Evolutionary conservation across 164 flowering plant species (phyloP).

Genomic region (Amborella trichopoda): DNA sequence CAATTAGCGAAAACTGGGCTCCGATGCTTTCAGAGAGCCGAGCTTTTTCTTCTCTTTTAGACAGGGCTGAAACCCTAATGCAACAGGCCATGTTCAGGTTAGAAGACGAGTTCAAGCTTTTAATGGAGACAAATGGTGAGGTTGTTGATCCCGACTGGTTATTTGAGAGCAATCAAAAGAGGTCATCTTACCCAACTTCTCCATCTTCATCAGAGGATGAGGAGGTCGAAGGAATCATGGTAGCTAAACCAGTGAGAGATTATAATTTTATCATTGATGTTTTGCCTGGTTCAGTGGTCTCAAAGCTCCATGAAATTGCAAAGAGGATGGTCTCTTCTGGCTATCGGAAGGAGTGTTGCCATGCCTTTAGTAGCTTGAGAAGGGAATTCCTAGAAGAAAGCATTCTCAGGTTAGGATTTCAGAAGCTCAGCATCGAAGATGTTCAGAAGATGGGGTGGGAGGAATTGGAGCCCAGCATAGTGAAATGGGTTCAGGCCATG

Average conservation of each 20-base stretch:
- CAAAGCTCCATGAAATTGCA: conserved; percentile 75
- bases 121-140: conserved; percentile 45
- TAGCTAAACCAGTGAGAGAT: conserved; percentile 59
- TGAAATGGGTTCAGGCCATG: conserved; percentile 56
- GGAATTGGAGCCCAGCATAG: conserved; percentile 73
- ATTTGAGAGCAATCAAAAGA: too few relatives aligned
- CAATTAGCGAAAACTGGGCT: conserved; percentile 39
- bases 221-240: conserved; percentile 31
- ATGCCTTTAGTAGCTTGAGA: conserved; percentile 63
- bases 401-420: conserved; percentile 60
- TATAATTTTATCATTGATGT: conserved; percentile 76
- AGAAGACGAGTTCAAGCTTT: conserved; percentile 60
- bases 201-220: too few relatives aligned
- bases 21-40: conserved; percentile 37
- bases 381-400: conserved; percentile 86
- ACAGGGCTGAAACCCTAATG: conserved; percentile 70
- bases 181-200: too few relatives aligned
- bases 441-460: conserved; percentile 61
- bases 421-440: conserved; percentile 67
- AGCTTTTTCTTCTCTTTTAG: conserved; percentile 31
- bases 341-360: conserved; percentile 69
- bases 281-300: conserved; percentile 53
- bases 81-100: conserved; percentile 76
- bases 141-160: conserved; percentile 21
- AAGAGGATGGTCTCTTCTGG: conserved; percentile 82